Conservation (phyloP, 2,329 filamentous ascomycete species). For the Leptographium flavum region DNA sequence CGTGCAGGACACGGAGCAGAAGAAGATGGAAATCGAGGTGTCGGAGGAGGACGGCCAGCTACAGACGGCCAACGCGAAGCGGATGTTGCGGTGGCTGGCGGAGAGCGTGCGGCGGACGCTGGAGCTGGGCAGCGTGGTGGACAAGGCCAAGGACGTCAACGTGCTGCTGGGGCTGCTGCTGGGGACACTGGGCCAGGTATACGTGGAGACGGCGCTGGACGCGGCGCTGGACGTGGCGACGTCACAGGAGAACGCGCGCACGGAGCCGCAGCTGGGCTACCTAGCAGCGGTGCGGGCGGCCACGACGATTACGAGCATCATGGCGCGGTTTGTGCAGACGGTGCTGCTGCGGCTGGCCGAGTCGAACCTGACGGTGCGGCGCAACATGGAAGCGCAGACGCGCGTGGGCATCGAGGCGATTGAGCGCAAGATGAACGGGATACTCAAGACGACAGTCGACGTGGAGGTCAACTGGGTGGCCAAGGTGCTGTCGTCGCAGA, state of each 20-base stretch:
- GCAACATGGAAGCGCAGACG: conserved; percentile 77
- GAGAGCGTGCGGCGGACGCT: conserved; percentile 85
- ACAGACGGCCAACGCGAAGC: conserved; percentile 76
- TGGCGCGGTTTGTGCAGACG: conserved; percentile 81
- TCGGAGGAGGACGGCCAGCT: conserved; percentile 78
- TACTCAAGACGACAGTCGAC: conserved; percentile 43
- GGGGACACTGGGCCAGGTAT: conserved; percentile 75
- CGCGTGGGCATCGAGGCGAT: conserved; percentile 60
- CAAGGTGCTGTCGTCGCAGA: conserved; percentile 61
- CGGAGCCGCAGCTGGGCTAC: conserved; percentile 78
- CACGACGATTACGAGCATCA: conserved; percentile 80
- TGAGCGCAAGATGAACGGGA: conserved; percentile 64
- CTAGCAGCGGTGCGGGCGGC: conserved; percentile 65
- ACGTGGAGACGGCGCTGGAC: conserved; percentile 52
- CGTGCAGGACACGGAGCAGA: conserved; percentile 60
- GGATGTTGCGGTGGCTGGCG: conserved; percentile 95
- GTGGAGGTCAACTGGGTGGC: conserved; percentile 64
- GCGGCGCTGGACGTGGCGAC: conserved; percentile 61
- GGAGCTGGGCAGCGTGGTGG: conserved; percentile 73
- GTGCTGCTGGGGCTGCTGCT: conserved; percentile 73
- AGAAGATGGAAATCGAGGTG: conserved; percentile 78
- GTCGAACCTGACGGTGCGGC: conserved; percentile 76
- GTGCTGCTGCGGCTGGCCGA: conserved; percentile 83
- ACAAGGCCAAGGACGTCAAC: conserved; percentile 88
- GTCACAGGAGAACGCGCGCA: conserved; percentile 63